phyloP scores from a whole-genome alignment of 306 rosid genomes.

The Heteromeles arbutifolia region DNA sequence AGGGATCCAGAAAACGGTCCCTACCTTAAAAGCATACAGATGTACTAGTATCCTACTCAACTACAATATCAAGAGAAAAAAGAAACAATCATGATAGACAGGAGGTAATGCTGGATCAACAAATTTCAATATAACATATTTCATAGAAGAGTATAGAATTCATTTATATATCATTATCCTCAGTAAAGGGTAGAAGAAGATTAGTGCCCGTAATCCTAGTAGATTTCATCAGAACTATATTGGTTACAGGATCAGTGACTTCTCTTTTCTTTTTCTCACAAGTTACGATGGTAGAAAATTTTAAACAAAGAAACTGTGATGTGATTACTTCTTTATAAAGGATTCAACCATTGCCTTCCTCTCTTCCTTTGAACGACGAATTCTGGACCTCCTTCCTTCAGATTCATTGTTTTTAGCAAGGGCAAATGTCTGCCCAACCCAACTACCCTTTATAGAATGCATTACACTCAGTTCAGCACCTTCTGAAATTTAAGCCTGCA shows the following conservation, averaged over 20 bases:
- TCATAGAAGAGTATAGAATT: background rate
- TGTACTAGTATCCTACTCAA: background rate
- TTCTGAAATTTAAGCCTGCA: slow-evolving; percentile 25
- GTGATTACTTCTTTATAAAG: slow-evolving; percentile 69
- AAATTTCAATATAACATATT: background rate
- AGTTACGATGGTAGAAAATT: background rate
- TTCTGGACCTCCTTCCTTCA: slow-evolving; percentile 68
- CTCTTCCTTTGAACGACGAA: slow-evolving; percentile 86
- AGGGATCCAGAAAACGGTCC: background rate
- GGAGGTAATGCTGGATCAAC: background rate
- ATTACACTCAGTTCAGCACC: slow-evolving; percentile 36
- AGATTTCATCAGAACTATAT: background rate
- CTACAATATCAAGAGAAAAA: background rate
- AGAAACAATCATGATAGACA: background rate
- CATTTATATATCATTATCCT: background rate
- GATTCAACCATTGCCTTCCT: slow-evolving; percentile 85
- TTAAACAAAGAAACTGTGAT: slow-evolving; percentile 1
- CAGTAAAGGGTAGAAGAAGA: background rate
- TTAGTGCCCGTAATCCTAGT: background rate
- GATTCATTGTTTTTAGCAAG: slow-evolving; percentile 78
- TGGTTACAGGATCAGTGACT: background rate
- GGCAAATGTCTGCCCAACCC: slow-evolving; percentile 80
- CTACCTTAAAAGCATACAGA: background rate
- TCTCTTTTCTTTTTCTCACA: background rate
- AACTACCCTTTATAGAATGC: slow-evolving; percentile 67